phyloP scores from a whole-genome alignment of 23 red algal genomes.

The Gracilaria caudata region DNA sequence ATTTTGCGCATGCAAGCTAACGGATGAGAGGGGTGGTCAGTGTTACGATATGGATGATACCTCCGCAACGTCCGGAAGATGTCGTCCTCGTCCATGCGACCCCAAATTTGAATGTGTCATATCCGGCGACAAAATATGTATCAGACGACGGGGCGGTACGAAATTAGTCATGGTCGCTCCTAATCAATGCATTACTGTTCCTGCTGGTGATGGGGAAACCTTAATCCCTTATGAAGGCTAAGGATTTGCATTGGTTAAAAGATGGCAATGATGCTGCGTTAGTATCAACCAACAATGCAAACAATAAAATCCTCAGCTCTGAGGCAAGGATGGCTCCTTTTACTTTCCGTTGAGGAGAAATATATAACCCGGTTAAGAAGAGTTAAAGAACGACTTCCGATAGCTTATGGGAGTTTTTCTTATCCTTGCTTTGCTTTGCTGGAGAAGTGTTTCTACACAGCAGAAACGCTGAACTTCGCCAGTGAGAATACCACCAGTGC shows the following conservation, averaged over 20 bases:
- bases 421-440: too few relatives aligned
- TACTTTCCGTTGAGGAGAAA: not conserved
- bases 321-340: not conserved
- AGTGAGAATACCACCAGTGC: too few relatives aligned
- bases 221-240: conserved; percentile 31
- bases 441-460: too few relatives aligned
- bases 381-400: too few relatives aligned
- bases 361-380: too few relatives aligned
- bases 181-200: conserved; percentile 19
- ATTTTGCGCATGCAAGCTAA: conserved; percentile 30
- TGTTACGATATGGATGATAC: conserved; percentile 32
- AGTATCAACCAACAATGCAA: not conserved
- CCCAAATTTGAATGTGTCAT: conserved; percentile 14
- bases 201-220: not conserved
- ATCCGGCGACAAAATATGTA: conserved; percentile 19
- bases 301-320: not conserved
- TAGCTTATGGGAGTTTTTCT: too few relatives aligned
- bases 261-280: not conserved
- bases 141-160: conserved; percentile 1
- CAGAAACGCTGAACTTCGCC: too few relatives aligned
- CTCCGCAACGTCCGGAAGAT: not conserved
- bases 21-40: not conserved
- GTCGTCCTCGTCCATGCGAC: conserved; percentile 12
- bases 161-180: conserved; percentile 6
- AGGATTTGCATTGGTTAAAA: not conserved